A percentile compares a stretch with the other conserved stretches of the same genome.
Evolutionary conservation across 2,329 filamentous ascomycete species (phyloP).

Genomic region (Emergomyces africanus): DNA sequence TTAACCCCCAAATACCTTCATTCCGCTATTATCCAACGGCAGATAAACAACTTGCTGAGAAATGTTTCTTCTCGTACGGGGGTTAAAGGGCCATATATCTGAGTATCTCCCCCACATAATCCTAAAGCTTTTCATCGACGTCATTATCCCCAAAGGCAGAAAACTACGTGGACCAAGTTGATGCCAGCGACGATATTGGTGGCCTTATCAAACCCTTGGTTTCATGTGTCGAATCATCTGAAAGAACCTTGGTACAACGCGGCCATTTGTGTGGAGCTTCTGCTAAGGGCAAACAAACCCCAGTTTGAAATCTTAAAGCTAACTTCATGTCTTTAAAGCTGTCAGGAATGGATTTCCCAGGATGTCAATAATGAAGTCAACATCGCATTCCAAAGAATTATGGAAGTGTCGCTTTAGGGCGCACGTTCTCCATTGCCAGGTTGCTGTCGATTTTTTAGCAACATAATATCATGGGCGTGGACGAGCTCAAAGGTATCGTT

Average conservation of each 20-base stretch:
- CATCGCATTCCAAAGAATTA: not conserved
- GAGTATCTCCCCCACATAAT: not conserved
- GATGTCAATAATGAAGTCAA: not conserved
- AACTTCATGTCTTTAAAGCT: not conserved
- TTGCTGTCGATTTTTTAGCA: not conserved
- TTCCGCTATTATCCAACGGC: not conserved
- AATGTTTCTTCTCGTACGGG: not conserved
- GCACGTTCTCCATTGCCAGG: not conserved
- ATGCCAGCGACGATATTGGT: not conserved
- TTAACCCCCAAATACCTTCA: not conserved
- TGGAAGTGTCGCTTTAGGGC: not conserved
- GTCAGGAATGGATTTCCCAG: not conserved
- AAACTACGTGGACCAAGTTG: not conserved
- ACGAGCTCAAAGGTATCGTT: not conserved
- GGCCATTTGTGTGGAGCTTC: not conserved
- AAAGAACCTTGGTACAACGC: not conserved
- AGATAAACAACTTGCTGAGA: not conserved
- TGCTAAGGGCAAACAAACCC: not conserved
- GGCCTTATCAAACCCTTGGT: not conserved
- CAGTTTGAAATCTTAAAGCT: not conserved
- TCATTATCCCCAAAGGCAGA: not conserved
- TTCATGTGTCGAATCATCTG: not conserved
- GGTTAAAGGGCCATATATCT: no score
- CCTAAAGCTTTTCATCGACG: not conserved
- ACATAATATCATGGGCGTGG: not conserved